A percentile compares a stretch with the other conserved stretches of the same genome.
These are phyloP conservation scores for Ceratobasidium sp. DNA, from an alignment of 1,284 basidiomycete species.

Conservation along the genomic window DNA sequence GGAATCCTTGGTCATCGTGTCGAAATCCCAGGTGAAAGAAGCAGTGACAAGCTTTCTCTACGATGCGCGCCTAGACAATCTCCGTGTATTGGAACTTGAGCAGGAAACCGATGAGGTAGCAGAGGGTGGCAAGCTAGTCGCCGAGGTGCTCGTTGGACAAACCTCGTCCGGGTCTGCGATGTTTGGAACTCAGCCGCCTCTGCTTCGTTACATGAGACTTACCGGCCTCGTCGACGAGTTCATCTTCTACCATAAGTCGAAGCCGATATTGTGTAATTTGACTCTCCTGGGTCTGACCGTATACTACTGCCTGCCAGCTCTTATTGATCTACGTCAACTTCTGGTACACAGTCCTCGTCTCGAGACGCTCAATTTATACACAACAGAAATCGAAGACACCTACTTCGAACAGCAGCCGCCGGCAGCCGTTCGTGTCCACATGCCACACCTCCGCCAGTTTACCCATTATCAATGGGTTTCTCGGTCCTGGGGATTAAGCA, in stretches of 20 bases:
- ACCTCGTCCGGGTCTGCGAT: not conserved
- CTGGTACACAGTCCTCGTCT: conserved; percentile 3
- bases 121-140: not conserved
- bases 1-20: not conserved
- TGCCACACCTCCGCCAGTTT: conserved; percentile 16
- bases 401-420: not conserved
- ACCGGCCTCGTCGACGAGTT: not conserved
- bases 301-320: not conserved
- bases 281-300: not conserved
- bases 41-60: conserved; percentile 10
- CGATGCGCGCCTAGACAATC: conserved; percentile 1
- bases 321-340: not conserved
- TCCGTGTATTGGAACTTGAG: not conserved
- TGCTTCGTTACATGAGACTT: conserved; percentile 8
- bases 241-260: not conserved
- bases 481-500: conserved; percentile 1
- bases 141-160: not conserved
- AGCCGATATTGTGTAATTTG: conserved; percentile 9
- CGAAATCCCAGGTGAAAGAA: not conserved
- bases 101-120: not conserved
- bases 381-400: not conserved
- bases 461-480: conserved; percentile 4
- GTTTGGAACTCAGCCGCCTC: not conserved
- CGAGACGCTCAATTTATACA: conserved; percentile 8
- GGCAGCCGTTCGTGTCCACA: not conserved